Conservation (phyloP, 1,284 basidiomycete species). For the Phellopilus nigrolimitatus region DNA sequence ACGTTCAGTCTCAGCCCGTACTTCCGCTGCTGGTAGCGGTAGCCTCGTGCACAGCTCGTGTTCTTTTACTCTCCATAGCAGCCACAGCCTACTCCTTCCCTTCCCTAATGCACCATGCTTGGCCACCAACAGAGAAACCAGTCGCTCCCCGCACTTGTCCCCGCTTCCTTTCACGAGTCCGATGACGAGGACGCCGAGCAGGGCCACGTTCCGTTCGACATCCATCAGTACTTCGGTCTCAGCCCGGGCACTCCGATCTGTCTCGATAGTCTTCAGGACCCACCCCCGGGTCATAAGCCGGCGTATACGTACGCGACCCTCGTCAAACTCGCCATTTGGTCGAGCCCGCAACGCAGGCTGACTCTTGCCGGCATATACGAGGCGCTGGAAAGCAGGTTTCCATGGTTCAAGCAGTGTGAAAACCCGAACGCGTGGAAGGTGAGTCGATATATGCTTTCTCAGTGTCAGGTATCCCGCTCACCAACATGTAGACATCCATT, state of each 20-base stretch:
- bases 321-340: conserved; percentile 68
- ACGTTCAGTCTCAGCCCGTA: too few relatives aligned
- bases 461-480: conserved; percentile 14
- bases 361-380: conserved; percentile 64
- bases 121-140: background rate
- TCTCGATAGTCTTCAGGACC: conserved; percentile 49
- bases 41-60: background rate
- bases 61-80: background rate
- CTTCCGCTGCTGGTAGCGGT: background rate
- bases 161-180: conserved; percentile 17
- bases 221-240: conserved; percentile 16
- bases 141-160: conserved; percentile 10
- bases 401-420: conserved; percentile 48
- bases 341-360: conserved; percentile 49
- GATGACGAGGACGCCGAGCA: conserved; percentile 8
- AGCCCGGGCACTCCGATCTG: conserved; percentile 34
- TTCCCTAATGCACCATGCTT: background rate
- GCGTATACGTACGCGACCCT: conserved; percentile 52
- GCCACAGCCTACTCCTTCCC: background rate
- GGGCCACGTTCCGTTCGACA: conserved; percentile 12
- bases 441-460: conserved; percentile 22
- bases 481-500: conserved; percentile 63
- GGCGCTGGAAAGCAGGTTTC: conserved; percentile 53
- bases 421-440: conserved; percentile 62
- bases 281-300: conserved; percentile 47